Evolutionary conservation across 371 early-diverging fungal species (phyloP), one percentile per base, ranked within the genome.

Genomic region (Mortierella sp.): DNA sequence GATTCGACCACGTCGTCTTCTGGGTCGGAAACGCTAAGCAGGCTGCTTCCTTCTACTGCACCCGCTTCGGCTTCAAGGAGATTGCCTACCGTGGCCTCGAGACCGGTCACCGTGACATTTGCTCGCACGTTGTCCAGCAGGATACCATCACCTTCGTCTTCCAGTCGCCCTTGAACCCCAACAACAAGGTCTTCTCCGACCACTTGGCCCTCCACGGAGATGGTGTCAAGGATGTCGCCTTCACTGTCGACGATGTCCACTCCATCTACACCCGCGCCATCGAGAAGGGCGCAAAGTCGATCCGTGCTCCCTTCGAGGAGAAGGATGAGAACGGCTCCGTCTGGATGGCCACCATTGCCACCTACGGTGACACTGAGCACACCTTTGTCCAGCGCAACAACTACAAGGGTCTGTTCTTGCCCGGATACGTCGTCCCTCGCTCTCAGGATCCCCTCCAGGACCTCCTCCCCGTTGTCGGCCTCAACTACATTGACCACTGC

Each of bases 21-120:
- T 93, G 93, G 93, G 95, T 95, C 56, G 94, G 95, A 43, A 95
- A 95, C 76, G 94, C 95, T 60, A 94, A 94, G 84, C 95, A 95
- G 80, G 99, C 97, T 42, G 98, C 98, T 49, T 89, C 94, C 59
- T 97, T 86, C 86, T 95, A 95, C 78, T 84, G 85, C 78, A 92
- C 92, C 49, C 88, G 90, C 54, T 89, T 97, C 70, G 99, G 99
- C 24, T 98, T 97, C 85, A 85, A 90, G 79, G 91, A 94, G 69
- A 59, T 95, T 47, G 97, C 96, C 26, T 97, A 97, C 84, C 89
- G 91, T 70, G 99, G 99, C 11, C 89, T 98, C 44, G 99, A 98
- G 80, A 98, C 97, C 41, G 97, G 97, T 30, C 79, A 85, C 75
- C 92, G 99, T 70, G 89, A 97, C 32, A 85, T 94, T 14, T 93